Evolutionary conservation across 257 asterid genomes (phyloP), one percentile per base, ranked within the genome.

Genomic region (Ilex asprella): DNA sequence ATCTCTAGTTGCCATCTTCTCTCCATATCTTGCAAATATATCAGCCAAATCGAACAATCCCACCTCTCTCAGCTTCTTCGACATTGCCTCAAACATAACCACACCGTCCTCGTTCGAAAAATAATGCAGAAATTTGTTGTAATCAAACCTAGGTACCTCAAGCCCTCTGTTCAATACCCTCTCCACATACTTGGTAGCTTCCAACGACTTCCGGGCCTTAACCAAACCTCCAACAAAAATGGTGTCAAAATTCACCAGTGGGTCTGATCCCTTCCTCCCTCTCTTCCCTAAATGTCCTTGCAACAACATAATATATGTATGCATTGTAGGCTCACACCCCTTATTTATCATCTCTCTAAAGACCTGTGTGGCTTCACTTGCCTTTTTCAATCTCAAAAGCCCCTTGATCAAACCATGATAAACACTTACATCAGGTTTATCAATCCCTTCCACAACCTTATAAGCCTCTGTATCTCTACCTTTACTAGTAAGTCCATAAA

Each of bases 261-360:
- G 99, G 63, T 92, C 97, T 0, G 76, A 78, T 53, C 95, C 97
- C 67, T 76, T 84, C 67, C 97, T 76, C 71, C 99, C 99, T 64
- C 91, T 75, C 81, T 71, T 92, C 58, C 97, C 99, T 72, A 92
- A 55, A 76, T 92, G 95, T 49, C 96, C 96, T 74, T 92, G 97
- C 81, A 92, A 65, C 72, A 92, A 66, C 97, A 92, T 89, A 31
- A 92, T 75, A 60, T 92, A 92, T 0, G 96, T 92, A 69, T 92
- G 97, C 99, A 92, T 92, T 2, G 74, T 86, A 0, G 97, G 99
- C 80, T 89, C 97, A 51, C 95, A 85, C 16, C 96, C 95, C 47
- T 70, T 74, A 59, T 39, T 74, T 44, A 86, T 80, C 99, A 92
- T 92, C 78, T 89, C 95, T 76, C 99, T 72, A 73, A 92, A 92